Conservation (phyloP, 768 basidiomycete genomes). For the Mycena olivaceomarginata region DNA sequence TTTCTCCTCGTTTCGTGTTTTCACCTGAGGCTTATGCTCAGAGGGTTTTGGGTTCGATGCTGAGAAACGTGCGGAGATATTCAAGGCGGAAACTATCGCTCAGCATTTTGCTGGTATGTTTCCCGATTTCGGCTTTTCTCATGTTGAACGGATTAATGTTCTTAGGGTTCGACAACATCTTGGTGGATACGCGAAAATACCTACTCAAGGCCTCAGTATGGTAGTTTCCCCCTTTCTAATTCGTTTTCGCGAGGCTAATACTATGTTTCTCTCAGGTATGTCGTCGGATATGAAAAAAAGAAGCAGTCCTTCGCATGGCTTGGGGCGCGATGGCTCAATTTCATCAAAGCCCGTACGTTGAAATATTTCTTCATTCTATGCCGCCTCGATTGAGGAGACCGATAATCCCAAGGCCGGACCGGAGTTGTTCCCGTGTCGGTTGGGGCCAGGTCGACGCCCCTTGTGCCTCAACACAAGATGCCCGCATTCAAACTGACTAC, state of each 20-base stretch:
- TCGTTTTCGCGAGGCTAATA: not conserved
- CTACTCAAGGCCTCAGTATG: constrained; percentile 42
- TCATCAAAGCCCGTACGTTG: constrained; percentile 36
- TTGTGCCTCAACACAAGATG: not conserved
- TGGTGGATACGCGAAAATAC: not conserved
- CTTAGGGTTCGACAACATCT: constrained; percentile 23
- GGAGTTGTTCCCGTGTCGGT: constrained; percentile 29
- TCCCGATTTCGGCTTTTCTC: too few relatives aligned
- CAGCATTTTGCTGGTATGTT: constrained; percentile 37
- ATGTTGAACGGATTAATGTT: too few relatives aligned
- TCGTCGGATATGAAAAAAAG: constrained; percentile 31
- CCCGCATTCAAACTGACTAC: too few relatives aligned
- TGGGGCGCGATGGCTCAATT: constrained; percentile 38
- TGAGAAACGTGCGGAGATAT: constrained; percentile 25
- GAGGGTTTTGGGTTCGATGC: constrained; percentile 6
- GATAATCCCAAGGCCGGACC: not conserved
- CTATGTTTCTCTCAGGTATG: constrained; percentile 31
- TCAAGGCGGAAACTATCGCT: constrained; percentile 24
- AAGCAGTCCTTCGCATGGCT: constrained; percentile 45
- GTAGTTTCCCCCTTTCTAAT: not conserved
- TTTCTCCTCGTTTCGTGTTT: not conserved
- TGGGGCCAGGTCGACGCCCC: constrained; percentile 23
- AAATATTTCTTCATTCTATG: not conserved
- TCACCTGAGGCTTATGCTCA: not conserved
- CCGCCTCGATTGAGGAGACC: not conserved